Conservation (phyloP, 164 flowering plant genomes). For the Saururus chinensis region DNA sequence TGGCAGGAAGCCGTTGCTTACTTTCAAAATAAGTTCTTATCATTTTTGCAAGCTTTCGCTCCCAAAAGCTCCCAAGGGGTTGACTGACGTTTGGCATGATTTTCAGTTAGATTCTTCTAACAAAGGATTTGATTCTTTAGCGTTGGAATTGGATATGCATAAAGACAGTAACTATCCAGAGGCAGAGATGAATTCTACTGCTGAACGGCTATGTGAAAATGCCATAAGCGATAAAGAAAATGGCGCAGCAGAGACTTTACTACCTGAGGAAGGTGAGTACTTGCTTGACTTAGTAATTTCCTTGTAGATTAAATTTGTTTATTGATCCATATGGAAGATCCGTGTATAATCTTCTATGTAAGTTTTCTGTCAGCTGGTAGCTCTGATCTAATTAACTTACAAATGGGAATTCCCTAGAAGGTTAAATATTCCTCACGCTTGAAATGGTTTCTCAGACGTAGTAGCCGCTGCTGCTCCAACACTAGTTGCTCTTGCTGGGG, state of each 20-base stretch:
- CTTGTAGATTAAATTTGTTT: background rate
- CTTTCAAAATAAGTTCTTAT: constrained; percentile 65
- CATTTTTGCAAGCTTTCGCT: constrained; percentile 91
- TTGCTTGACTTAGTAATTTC: background rate
- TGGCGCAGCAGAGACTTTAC: constrained; percentile 8
- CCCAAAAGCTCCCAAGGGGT: constrained; percentile 29
- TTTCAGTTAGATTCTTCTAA: constrained; percentile 2
- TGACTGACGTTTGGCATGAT: constrained; percentile 15
- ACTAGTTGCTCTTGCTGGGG: constrained; percentile 68
- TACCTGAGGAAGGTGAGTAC: constrained; percentile 24
- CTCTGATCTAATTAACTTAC: too few species aligned
- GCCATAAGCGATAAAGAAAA: constrained; percentile 12
- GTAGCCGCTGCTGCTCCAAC: constrained; percentile 25
- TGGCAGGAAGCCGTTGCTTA: constrained; percentile 46
- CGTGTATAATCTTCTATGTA: background rate
- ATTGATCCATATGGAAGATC: background rate
- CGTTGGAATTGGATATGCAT: constrained; percentile 3
- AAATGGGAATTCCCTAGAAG: background rate
- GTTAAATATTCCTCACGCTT: background rate
- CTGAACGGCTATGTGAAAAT: constrained; percentile 9
- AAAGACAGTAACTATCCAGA: constrained; percentile 11
- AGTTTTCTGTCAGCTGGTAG: too few species aligned
- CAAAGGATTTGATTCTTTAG: constrained; percentile 4
- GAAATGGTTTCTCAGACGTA: constrained; percentile 13
- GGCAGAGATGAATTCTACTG: constrained; percentile 9